Base-by-base conservation (phyloP, 257 asterid species). In the Fraxinus anomala region DNA sequence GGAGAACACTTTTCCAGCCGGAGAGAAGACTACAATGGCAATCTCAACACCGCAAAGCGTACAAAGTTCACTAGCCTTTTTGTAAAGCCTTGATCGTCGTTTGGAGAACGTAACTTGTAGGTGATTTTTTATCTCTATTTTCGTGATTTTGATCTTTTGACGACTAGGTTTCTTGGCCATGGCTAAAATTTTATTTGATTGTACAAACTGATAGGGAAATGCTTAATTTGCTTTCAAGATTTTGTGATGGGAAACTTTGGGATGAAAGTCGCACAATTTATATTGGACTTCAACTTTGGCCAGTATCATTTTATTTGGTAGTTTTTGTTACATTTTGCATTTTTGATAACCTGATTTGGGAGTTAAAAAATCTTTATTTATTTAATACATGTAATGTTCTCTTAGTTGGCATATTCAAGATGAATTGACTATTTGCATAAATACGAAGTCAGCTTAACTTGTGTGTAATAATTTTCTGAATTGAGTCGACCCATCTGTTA, bases 61-160 rank as follows among this genome's bases (percentile, higher is more conserved):
- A 85, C 94, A 89, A 1, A 91, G 86, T 72, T 93, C 97, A 65
- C 94, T 89, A 0, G 98, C 97, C 40, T 93, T 93, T 31, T 93
- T 91, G 88, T 88, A 90, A 0, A 91, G 86, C 4, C 97, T 97
- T 0, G 89, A 82, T 4, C 94, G 86, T 0, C 96, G 91, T 36
- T 91, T 93, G 9, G 97, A 90, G 68, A 93, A 91, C 0, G 98
- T 91, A 0, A 93, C 98, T 33, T 88, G 94, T 0, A 91, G 82
- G 79, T 91, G 96, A 33, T 85, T 90, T 59, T 89, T 89, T 0
- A 86, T 87, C 73, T 91, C 88, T 3, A 93, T 93, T 81, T 91
- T 93, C n/a, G 87, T 87, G 21, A 91, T 90, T 66, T 93, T 90
- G 79, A 91, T 92, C 91, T 89, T 91, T 77, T 89, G 94, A 0